These are phyloP conservation scores for Pyricularia grisea DNA, from an alignment of 2,329 filamentous ascomycete genomes.

Conservation along the genomic window DNA sequence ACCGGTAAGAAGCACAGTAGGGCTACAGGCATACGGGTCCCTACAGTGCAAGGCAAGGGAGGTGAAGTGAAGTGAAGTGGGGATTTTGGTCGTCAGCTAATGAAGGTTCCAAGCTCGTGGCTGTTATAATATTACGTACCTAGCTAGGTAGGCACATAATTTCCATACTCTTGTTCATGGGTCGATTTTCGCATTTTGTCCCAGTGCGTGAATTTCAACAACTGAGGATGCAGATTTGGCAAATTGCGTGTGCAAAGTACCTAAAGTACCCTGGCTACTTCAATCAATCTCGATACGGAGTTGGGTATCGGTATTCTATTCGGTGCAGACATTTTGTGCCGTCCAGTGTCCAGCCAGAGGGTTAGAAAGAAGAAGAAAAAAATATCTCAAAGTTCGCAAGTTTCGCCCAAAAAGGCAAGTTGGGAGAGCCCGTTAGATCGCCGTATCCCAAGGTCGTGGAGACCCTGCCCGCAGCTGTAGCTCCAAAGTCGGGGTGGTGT, in stretches of 20 bases:
- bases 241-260: background rate
- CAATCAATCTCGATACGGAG: no score
- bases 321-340: background rate
- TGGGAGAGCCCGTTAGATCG: background rate
- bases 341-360: background rate
- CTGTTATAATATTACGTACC: background rate
- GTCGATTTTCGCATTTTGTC: background rate
- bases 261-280: no score
- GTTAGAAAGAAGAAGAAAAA: background rate
- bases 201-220: background rate
- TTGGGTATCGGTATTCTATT: background rate
- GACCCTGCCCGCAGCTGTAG: background rate
- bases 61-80: background rate
- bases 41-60: background rate
- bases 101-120: background rate
- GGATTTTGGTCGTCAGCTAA: background rate
- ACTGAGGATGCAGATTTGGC: background rate
- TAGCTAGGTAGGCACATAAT: background rate
- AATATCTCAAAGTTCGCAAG: constrained; percentile 2
- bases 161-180: background rate
- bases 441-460: background rate
- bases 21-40: background rate
- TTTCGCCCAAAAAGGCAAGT: constrained; percentile 6
- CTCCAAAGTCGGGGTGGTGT: background rate
- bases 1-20: no score